A percentile compares a stretch with the other conserved stretches of the same genome.
phyloP scores from a whole-genome alignment of 345 rosid species.

The Euphorbia pulcherrima region DNA sequence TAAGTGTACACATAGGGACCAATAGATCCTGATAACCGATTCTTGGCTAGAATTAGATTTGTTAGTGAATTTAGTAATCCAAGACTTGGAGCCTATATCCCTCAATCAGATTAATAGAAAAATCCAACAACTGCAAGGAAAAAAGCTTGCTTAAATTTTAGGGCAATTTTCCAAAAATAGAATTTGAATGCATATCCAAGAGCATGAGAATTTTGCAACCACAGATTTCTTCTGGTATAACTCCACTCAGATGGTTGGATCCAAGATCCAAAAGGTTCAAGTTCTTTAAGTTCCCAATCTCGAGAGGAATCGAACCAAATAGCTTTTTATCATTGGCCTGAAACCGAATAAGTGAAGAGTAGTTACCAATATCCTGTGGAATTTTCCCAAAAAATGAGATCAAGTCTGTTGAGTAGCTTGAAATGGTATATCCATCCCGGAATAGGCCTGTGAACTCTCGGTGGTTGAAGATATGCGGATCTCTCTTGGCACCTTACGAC shows the following conservation, averaged over 20 bases:
- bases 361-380: constrained; percentile 65
- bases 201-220: constrained; percentile 63
- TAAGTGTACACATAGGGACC: too few species aligned
- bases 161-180: constrained; percentile 60
- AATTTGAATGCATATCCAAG: constrained; percentile 75
- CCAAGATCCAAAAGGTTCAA: too few species aligned
- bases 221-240: constrained; percentile 51
- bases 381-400: constrained; percentile 67
- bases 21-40: constrained; percentile 57
- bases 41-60: constrained; percentile 62
- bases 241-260: too few species aligned
- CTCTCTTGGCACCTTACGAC: too few species aligned
- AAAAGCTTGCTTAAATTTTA: constrained; percentile 41
- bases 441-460: too few species aligned
- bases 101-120: constrained; percentile 60
- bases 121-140: constrained; percentile 54
- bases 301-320: constrained; percentile 48
- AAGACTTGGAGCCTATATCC: constrained; percentile 49
- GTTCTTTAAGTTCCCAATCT: too few species aligned
- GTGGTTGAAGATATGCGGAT: too few species aligned
- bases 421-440: constrained; percentile 62
- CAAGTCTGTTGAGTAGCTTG: constrained; percentile 64
- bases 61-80: constrained; percentile 61
- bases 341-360: constrained; percentile 57
- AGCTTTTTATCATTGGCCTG: constrained; percentile 58